Evolutionary conservation across 2,329 filamentous ascomycete genomes (phyloP), one percentile per base, ranked within the genome.

Genomic region (Arachnomyces sp.): DNA sequence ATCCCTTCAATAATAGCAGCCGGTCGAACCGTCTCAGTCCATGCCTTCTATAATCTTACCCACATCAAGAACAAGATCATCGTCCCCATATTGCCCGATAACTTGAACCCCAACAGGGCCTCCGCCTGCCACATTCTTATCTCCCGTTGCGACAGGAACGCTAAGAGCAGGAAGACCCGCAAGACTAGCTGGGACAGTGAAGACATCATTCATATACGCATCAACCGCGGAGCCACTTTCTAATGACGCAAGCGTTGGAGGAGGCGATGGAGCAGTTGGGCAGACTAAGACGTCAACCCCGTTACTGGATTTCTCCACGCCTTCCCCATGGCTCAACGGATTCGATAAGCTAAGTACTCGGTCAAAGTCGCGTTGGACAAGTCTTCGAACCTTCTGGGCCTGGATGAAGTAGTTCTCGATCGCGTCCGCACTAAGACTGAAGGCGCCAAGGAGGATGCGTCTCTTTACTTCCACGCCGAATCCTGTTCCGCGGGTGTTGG

Each of bases 381-480:
- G 69, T 40, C 86, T 75, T 1, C 92, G 81, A 30, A 95, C 78
- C 49, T 82, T 82, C 64, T 98, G 92, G 34, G 92, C 92, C 59
- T 94, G 84, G 46, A 94, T 77, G 56, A 98, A 98, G 63, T 96
- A 95, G 59, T 96, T 98, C 60, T 94, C 84, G 56, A 93, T 92
- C 7, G 88, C 88, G 45, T 84, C 79, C 0, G 90, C 89, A 62
- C 86, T 94, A 38, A 98, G 73, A 31, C 82, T 89, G 58, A 94
- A 96, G 0, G 88, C 82, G 12, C 92, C 92, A 0, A 98, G 75
- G 7, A 98, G 65, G 43, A 98, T 93, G 30, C 92, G 79, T 39
- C 87, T 75, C 56, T 82, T 80, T 8, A 95, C 90, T 63, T 98
- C 92, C 5, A 75, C 68, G 5, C 92, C 92, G 49, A 98, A 88